Percentiles rank a stretch among this genome's conserved stretches.
These are phyloP conservation scores for Nepenthes alata DNA, from an alignment of 179 eudicot genomes.

Conservation along the genomic window DNA sequence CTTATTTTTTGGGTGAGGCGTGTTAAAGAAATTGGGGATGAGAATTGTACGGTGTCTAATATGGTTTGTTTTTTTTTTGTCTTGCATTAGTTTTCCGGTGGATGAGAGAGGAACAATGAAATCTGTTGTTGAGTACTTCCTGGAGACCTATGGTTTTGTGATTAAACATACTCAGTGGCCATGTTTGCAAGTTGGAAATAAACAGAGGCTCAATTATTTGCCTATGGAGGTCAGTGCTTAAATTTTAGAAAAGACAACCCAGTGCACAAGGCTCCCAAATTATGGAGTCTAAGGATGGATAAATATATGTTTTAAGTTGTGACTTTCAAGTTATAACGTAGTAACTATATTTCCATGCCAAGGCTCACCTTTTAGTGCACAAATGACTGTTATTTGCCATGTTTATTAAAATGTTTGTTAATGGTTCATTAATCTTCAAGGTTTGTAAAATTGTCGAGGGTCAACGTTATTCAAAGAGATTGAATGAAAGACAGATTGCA, in stretches of 20 bases:
- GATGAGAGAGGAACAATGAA: slow-evolving; percentile 82
- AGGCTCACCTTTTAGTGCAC: too few species aligned
- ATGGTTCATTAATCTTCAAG: slow-evolving; percentile 9
- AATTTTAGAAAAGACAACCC: neutral
- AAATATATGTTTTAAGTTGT: too few species aligned
- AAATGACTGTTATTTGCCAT: too few species aligned
- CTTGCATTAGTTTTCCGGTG: slow-evolving; percentile 59
- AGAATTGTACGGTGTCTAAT: neutral
- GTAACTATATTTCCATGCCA: too few species aligned
- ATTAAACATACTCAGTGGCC: slow-evolving; percentile 84
- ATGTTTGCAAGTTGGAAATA: slow-evolving; percentile 91
- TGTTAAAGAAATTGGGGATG: neutral
- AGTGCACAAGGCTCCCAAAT: too few species aligned
- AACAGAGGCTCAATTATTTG: slow-evolving; percentile 71
- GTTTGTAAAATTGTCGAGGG: slow-evolving; percentile 61
- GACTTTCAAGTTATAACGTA: too few species aligned
- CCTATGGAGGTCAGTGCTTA: slow-evolving; percentile 77
- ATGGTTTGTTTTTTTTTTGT: neutral
- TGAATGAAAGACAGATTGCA: slow-evolving; percentile 51
- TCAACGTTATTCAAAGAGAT: slow-evolving; percentile 49
- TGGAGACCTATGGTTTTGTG: slow-evolving; percentile 65
- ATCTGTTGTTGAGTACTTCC: slow-evolving; percentile 78
- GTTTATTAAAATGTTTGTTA: too few species aligned
- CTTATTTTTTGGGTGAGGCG: too few species aligned
- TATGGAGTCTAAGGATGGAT: too few species aligned